Evolutionary conservation across 148 eudicot genomes (phyloP), one percentile per base, ranked within the genome.

Genomic region (Drosera capensis): DNA sequence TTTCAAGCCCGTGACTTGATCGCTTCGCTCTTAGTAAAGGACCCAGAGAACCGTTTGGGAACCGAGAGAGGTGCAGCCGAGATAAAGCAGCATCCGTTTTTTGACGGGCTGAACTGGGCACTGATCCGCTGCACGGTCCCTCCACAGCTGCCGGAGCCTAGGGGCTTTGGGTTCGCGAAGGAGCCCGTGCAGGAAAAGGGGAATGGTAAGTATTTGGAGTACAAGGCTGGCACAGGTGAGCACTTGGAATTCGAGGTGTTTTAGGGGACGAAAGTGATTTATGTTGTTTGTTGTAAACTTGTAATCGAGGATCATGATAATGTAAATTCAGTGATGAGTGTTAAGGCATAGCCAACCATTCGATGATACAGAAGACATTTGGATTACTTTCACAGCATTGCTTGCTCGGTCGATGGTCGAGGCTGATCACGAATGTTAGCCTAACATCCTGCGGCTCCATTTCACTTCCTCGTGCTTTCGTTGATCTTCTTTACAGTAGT

Each of bases 91-190:
- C 96, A 87, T 57, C 82, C 88, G 0, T 87, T 87, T 58, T 87
- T 87, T 24, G 78, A 87, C 11, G 96, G 96, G 8, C 53, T 87
- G 46, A 87, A 87, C 45, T 87, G 96, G 96, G 96, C 96, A 5
- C 54, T 87, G 64, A 82, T 87, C 18, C 71, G 96, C 14, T 87
- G 94, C 49, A 82, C 94, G 1, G 55, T 68, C 26, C 96, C 96
- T 6, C 96, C 96, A 0, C 68, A 79, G 45, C 45, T 87, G 22
- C 96, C 96, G 0, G 96, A 82, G 56, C 20, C 51, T 1, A 63
- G 61, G 17, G 63, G 56, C 31, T 28, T 36, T 22, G 78, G 60
- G 25, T 23, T 54, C 23, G 46, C 70, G 0, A 71, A 64, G 39
- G 55, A 31, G 0, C 46, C 49, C n/a, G 38, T 50, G 2, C 53